These are phyloP conservation scores for Megacollybia marginata DNA, from an alignment of 768 basidiomycete species.

Conservation along the genomic window DNA sequence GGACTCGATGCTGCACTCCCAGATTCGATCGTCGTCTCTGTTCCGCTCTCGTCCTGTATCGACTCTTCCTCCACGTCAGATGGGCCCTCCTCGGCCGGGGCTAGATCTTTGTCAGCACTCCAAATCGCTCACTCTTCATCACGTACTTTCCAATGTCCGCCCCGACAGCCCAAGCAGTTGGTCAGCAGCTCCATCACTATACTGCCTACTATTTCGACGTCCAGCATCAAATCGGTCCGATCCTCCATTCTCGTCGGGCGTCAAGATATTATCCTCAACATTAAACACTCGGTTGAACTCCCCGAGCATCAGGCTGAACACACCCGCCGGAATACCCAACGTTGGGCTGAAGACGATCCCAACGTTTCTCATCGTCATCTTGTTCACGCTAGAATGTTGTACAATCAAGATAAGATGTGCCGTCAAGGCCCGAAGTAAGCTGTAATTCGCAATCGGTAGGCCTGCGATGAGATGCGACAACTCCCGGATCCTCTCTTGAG, in stretches of 20 bases:
- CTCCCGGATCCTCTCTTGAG: conserved; percentile 83
- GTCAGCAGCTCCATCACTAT: conserved; percentile 79
- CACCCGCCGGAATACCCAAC: conserved; percentile 93
- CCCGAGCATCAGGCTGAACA: conserved; percentile 90
- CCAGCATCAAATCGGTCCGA: conserved; percentile 26
- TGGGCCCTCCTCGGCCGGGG: conserved; percentile 50
- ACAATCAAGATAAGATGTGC: conserved; percentile 95
- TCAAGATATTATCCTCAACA: conserved; percentile 37
- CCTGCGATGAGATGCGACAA: conserved; percentile 79
- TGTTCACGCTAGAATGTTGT: conserved; percentile 83
- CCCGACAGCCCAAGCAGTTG: conserved; percentile 72
- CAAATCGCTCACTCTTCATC: not conserved
- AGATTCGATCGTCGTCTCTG: conserved; percentile 54
- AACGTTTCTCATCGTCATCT: conserved; percentile 98
- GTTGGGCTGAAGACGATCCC: conserved; percentile 99
- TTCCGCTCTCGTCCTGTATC: conserved; percentile 65
- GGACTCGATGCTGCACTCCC: conserved; percentile 34
- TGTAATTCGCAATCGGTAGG: conserved; percentile 90
- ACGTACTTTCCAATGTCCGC: conserved; percentile 58
- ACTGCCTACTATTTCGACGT: conserved; percentile 78
- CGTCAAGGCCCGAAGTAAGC: conserved; percentile 85
- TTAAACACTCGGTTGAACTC: conserved; percentile 94
- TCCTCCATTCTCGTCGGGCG: not conserved
- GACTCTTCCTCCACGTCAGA: conserved; percentile 69
- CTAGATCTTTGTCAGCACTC: conserved; percentile 11